Evolutionary conservation across 352 stramenopile species (phyloP).

Genomic region (Phytopythium cucurbitacearum): DNA sequence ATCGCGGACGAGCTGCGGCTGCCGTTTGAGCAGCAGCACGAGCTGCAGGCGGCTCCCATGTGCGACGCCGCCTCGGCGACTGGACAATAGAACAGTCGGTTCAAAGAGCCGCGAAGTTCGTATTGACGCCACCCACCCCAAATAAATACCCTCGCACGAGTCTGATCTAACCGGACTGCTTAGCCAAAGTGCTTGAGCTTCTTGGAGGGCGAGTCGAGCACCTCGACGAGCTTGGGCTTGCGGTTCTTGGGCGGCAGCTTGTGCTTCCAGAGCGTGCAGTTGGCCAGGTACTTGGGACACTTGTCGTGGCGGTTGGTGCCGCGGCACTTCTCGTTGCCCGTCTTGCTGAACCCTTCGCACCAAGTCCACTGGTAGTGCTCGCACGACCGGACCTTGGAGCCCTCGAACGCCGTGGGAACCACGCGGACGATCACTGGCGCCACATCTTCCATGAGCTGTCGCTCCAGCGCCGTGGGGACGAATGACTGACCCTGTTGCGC

Average conservation of each 20-base stretch:
- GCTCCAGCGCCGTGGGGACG: slow-evolving; percentile 41
- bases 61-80: background rate
- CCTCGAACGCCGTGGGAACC: slow-evolving; percentile 64
- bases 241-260: slow-evolving; percentile 81
- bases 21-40: slow-evolving; percentile 38
- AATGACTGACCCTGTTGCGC: slow-evolving; percentile 49
- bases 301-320: slow-evolving; percentile 85
- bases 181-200: slow-evolving; percentile 80
- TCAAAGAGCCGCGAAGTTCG: too few relatives aligned
- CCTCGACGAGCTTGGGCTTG: slow-evolving; percentile 44
- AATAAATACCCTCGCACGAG: slow-evolving; percentile 2
- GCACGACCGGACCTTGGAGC: slow-evolving; percentile 76
- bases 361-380: slow-evolving; percentile 87
- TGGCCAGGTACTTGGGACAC: slow-evolving; percentile 82
- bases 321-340: slow-evolving; percentile 79
- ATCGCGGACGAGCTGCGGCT: slow-evolving; percentile 29
- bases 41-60: slow-evolving; percentile 21
- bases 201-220: slow-evolving; percentile 82
- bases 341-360: slow-evolving; percentile 84
- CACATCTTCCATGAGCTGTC: slow-evolving; percentile 74
- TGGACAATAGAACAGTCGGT: too few relatives aligned
- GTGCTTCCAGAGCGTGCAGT: slow-evolving; percentile 86
- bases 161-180: background rate
- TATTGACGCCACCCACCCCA: background rate
- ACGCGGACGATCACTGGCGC: slow-evolving; percentile 74